These are phyloP conservation scores for Curvularia sp. DNA, from an alignment of 2,329 filamentous ascomycete species.

Conservation along the genomic window DNA sequence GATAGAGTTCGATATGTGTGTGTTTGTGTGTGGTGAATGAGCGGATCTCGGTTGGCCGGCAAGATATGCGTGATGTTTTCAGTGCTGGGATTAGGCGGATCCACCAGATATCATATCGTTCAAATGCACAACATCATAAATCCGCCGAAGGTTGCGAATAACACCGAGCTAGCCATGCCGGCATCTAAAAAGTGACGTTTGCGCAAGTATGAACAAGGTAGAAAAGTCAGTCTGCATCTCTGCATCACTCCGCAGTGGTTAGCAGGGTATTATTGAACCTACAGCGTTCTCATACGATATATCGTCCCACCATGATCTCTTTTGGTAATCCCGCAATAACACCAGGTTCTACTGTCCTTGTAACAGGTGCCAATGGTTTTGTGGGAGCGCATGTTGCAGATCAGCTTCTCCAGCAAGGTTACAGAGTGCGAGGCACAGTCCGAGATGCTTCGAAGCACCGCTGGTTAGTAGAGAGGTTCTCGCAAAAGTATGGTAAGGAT, in stretches of 20 bases:
- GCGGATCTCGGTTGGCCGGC: background rate
- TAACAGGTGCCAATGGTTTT: constrained; percentile 45
- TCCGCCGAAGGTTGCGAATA: constrained; percentile 3
- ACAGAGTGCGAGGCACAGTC: constrained; percentile 42
- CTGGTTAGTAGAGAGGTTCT: constrained; percentile 38
- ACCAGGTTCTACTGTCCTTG: constrained; percentile 35
- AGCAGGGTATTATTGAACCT: background rate
- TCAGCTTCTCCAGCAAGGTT: constrained; percentile 41
- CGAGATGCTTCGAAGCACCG: constrained; percentile 31
- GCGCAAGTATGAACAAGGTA: background rate
- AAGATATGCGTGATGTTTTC: background rate
- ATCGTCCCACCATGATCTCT: constrained; percentile 1
- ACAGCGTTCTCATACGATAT: background rate
- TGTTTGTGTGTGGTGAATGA: background rate
- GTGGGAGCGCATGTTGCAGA: constrained; percentile 44
- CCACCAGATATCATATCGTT: background rate
- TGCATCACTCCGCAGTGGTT: background rate
- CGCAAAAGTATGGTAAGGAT: constrained; percentile 26
- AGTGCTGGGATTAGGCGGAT: background rate
- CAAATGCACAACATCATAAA: constrained; percentile 7
- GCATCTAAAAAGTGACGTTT: background rate
- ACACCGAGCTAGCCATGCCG: background rate
- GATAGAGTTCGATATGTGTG: background rate
- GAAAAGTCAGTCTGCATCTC: background rate
- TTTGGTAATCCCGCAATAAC: constrained; percentile 16